Percentiles rank a stretch among this genome's conserved stretches.
Conservation (phyloP, 2,329 filamentous ascomycete species). For the Trichophyton benhamiae region DNA sequence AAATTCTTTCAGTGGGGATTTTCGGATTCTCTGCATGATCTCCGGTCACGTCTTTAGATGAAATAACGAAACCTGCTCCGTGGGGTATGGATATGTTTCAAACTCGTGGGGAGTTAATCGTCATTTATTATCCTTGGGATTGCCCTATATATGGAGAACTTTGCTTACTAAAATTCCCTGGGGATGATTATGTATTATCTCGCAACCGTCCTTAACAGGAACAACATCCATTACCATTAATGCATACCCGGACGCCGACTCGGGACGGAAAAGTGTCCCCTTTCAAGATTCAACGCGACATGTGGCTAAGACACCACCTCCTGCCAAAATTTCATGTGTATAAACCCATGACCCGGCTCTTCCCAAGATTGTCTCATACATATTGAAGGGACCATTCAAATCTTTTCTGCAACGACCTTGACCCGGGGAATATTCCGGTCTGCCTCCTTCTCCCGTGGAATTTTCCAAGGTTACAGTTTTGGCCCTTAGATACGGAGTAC, state of each 20-base stretch:
- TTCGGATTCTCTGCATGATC: slow-evolving; percentile 28
- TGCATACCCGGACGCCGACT: too few species aligned
- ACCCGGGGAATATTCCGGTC: slow-evolving; percentile 29
- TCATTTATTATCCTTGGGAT: slow-evolving; percentile 33
- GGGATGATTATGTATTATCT: slow-evolving; percentile 4
- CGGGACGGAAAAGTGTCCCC: too few species aligned
- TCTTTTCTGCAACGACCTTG: slow-evolving; percentile 30
- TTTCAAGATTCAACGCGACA: slow-evolving; percentile 29
- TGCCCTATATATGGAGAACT: slow-evolving; percentile 24
- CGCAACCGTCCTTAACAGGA: too few species aligned
- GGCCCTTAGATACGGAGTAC: slow-evolving; percentile 29
- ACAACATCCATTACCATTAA: too few species aligned
- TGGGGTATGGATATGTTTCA: slow-evolving; percentile 18
- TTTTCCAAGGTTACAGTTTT: slow-evolving; percentile 32
- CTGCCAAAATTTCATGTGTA: slow-evolving; percentile 11
- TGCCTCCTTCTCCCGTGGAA: slow-evolving; percentile 21
- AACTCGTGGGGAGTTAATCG: slow-evolving; percentile 20
- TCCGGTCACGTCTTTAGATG: slow-evolving; percentile 21
- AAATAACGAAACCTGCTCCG: slow-evolving; percentile 31
- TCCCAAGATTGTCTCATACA: not conserved
- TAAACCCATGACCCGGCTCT: slow-evolving; percentile 9
- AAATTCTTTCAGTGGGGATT: slow-evolving; percentile 30
- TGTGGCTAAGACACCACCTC: slow-evolving; percentile 1
- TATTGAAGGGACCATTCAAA: slow-evolving; percentile 22
- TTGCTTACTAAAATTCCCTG: slow-evolving; percentile 15